A percentile compares a stretch with the other conserved stretches of the same genome.
Conservation (phyloP, 1,139 yeast genomes). For the Meyerozyma guilliermondii region DNA sequence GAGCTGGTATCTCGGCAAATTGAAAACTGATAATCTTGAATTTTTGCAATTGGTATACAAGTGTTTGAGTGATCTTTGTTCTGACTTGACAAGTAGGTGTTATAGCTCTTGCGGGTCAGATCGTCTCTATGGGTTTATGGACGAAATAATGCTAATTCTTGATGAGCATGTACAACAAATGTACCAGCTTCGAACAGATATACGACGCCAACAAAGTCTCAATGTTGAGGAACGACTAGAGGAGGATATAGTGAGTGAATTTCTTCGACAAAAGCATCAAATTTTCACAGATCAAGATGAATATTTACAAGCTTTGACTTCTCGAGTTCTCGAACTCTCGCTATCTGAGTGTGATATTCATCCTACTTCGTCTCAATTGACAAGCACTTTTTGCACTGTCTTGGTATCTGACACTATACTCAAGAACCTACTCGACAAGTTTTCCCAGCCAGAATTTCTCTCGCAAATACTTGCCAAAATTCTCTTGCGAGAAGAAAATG, state of each 20-base stretch:
- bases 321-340: conserved; percentile 17
- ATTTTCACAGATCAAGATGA: conserved; percentile 3
- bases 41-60: conserved; percentile 29
- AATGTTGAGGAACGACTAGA: neutral
- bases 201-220: neutral
- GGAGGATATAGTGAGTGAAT: conserved; percentile 8
- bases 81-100: conserved; percentile 18
- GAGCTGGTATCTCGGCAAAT: conserved; percentile 36
- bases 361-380: conserved; percentile 25
- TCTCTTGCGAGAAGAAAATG: neutral
- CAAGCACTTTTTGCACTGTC: conserved; percentile 22
- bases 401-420: conserved; percentile 34
- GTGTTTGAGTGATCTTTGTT: conserved; percentile 25
- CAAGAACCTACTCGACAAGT: conserved; percentile 21
- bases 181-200: conserved; percentile 9
- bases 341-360: conserved; percentile 11
- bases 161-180: conserved; percentile 24
- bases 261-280: neutral
- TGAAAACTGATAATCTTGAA: conserved; percentile 36
- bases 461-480: conserved; percentile 11
- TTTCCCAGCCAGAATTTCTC: conserved; percentile 28
- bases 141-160: conserved; percentile 22
- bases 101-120: conserved; percentile 12
- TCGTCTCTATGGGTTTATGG: conserved; percentile 13
- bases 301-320: conserved; percentile 24